Evolutionary conservation across 73 alveolate species (phyloP).

Genomic region (Paramecium octaurelia): DNA sequence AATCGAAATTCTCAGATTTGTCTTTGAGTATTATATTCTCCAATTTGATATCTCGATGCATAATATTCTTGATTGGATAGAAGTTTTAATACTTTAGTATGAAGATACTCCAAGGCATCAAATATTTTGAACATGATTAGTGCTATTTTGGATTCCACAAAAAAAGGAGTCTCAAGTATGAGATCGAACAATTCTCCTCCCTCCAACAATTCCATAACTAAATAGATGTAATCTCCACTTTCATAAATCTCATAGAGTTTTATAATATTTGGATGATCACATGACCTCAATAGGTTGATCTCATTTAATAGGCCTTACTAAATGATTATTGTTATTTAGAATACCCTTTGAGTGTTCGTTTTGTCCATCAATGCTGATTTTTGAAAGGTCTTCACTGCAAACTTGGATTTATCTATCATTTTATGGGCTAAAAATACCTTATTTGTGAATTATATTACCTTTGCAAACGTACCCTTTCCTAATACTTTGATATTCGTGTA

Average conservation of each 20-base stretch:
- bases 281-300: neutral
- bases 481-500: neutral
- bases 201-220: slow-evolving; percentile 49
- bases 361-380: neutral
- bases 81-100: slow-evolving; percentile 60
- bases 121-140: slow-evolving; percentile 11
- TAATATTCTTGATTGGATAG: slow-evolving; percentile 66
- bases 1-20: slow-evolving; percentile 71
- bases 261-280: slow-evolving; percentile 58
- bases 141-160: neutral
- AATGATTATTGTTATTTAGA: neutral
- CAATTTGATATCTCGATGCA: slow-evolving; percentile 87
- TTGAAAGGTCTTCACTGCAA: slow-evolving; percentile 30
- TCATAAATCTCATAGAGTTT: slow-evolving; percentile 56
- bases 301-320: slow-evolving; percentile 11
- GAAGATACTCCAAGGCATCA: slow-evolving; percentile 33
- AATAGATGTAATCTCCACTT: slow-evolving; percentile 31
- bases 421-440: slow-evolving; percentile 2
- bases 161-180: neutral
- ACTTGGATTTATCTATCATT: neutral
- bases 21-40: slow-evolving; percentile 78
- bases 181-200: slow-evolving; percentile 60
- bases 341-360: neutral
- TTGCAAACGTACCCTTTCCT: slow-evolving; percentile 45
- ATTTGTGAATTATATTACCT: neutral